Conservation (phyloP, 2,329 filamentous ascomycete species). For the Trichophyton verrucosum region DNA sequence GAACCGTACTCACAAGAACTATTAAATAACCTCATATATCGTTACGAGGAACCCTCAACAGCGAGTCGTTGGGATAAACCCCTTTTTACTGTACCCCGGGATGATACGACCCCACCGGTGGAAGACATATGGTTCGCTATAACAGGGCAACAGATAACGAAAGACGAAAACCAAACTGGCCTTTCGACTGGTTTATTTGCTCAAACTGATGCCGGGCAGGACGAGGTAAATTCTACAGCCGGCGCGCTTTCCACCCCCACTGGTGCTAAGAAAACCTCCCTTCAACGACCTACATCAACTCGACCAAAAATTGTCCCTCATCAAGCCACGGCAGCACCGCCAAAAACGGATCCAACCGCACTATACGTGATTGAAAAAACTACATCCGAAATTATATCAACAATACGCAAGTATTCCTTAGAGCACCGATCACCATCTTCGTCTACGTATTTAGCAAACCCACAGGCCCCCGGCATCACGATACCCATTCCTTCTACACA, state of each 20-base stretch:
- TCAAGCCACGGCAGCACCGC: constrained; percentile 33
- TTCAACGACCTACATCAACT: constrained; percentile 13
- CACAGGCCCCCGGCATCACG: constrained; percentile 18
- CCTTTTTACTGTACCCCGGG: constrained; percentile 49
- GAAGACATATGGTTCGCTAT: constrained; percentile 50
- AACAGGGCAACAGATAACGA: constrained; percentile 28
- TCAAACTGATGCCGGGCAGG: background rate
- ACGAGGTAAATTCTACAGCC: constrained; percentile 12
- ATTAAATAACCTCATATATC: constrained; percentile 52
- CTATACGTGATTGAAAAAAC: constrained; percentile 35
- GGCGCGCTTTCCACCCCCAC: background rate
- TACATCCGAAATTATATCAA: constrained; percentile 30
- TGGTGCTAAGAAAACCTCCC: background rate
- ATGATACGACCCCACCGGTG: constrained; percentile 43
- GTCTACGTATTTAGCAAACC: constrained; percentile 6
- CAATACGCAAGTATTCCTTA: constrained; percentile 31
- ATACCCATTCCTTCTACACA: constrained; percentile 25
- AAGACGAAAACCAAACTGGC: constrained; percentile 2
- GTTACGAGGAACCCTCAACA: constrained; percentile 56
- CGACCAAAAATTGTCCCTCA: constrained; percentile 20
- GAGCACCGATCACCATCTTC: constrained; percentile 27
- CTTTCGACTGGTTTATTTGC: constrained; percentile 1
- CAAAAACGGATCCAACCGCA: constrained; percentile 28
- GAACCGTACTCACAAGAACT: constrained; percentile 42
- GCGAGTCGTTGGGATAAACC: constrained; percentile 55